Evolutionary conservation across 1,139 yeast genomes (phyloP), one percentile per base, ranked within the genome.

Genomic region (Protomyces pachydermus): DNA sequence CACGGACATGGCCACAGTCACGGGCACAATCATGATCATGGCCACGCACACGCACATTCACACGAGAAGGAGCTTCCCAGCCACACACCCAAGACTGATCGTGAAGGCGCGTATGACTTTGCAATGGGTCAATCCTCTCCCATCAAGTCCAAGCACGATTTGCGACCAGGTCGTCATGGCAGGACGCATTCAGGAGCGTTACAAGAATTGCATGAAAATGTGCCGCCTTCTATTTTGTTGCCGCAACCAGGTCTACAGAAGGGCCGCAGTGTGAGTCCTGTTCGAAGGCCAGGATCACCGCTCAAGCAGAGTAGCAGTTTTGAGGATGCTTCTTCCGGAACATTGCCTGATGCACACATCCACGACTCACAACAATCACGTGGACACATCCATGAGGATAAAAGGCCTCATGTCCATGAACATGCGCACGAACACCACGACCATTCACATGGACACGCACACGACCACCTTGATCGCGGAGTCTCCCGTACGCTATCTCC

Each of bases 21-120:
- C 65, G 79, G 79, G 3, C 74, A 75, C 45, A 12, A 16, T 39
- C 56, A 52, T 45, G 46, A 42, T 10, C 74, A 76, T 65, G 72
- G 73, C 3, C 78, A 76, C 65, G 70, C 68, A 3, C 79, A 74
- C 65, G 68, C 58, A 62, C 52, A 48, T 3, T 14, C n/a, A 20
- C 25, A 42, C 4, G 34, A 10, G 18, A 50, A 28, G 32, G 54
- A 28, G 32, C 54, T 28, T 14, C 61, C 50, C 18, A 37, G 45
- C 10, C 46, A 18, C 35, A 25, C 50, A 16, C 38, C 37, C 10
- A 32, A 45, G 18, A 23, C 32, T 2, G 42, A 45, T 3, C 60
- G 54, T 5, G 51, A 56, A 35, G 46, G 16, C 23, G 51, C 51
- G n/a, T 32, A 56, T 25, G 60, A 56, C 28, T 34, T 42, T 16